These are phyloP conservation scores for Fusarium fracticaudum DNA, from an alignment of 2,329 filamentous ascomycete species.

Conservation along the genomic window DNA sequence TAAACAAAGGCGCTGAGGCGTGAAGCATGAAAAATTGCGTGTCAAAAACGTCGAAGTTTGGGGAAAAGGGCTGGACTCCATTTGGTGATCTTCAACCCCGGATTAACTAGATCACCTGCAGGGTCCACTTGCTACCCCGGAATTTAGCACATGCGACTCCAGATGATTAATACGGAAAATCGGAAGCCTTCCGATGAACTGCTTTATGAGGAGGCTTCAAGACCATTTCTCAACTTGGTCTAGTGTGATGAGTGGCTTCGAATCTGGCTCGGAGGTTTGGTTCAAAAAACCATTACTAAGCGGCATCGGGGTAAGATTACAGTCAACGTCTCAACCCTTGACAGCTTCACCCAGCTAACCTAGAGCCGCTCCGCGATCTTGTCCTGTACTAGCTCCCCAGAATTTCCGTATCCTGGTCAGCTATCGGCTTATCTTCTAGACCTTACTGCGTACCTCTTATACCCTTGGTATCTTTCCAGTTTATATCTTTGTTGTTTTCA, in stretches of 20 bases:
- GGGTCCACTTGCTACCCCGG: neutral
- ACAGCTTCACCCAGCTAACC: neutral
- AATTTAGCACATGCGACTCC: neutral
- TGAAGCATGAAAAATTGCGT: neutral
- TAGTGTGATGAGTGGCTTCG: neutral
- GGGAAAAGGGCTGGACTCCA: neutral
- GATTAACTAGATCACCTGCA: neutral
- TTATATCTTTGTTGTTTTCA: too few relatives aligned
- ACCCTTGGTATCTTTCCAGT: too few relatives aligned
- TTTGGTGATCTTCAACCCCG: neutral
- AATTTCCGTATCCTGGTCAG: too few relatives aligned
- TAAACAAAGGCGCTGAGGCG: fast-evolving
- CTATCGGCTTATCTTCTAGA: too few relatives aligned
- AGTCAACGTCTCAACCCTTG: too few relatives aligned
- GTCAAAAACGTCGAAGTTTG: neutral
- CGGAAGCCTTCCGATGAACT: neutral
- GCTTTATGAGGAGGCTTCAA: neutral
- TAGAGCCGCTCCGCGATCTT: neutral
- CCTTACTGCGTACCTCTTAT: too few relatives aligned
- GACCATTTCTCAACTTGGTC: neutral
- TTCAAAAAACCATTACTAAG: neutral
- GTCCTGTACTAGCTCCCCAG: too few relatives aligned
- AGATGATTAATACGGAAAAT: neutral
- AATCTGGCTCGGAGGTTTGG: neutral
- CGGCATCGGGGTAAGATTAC: neutral